These are phyloP conservation scores for Wakefieldia striispora DNA, from an alignment of 768 basidiomycete species.

Conservation along the genomic window DNA sequence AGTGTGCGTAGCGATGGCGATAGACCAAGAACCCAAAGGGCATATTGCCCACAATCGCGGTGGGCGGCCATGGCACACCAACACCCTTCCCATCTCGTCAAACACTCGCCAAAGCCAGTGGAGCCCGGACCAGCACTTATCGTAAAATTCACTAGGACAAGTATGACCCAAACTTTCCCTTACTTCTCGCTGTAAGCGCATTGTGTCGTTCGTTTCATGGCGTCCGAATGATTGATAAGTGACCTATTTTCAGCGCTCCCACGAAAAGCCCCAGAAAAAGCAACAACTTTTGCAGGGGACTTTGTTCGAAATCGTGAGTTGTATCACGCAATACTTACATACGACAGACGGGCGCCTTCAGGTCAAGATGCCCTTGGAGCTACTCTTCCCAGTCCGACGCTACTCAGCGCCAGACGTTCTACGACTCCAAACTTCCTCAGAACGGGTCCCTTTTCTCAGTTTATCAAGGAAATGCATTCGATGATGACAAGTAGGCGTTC, in stretches of 20 bases:
- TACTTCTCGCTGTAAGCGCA: slow-evolving; percentile 37
- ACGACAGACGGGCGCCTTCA: slow-evolving; percentile 13
- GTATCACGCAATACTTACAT: neutral
- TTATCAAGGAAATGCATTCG: slow-evolving; percentile 38
- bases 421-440: slow-evolving; percentile 38
- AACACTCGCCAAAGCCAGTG: slow-evolving; percentile 37
- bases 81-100: slow-evolving; percentile 40
- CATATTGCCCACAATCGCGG: slow-evolving; percentile 43
- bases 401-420: slow-evolving; percentile 41
- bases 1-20: neutral
- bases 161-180: slow-evolving; percentile 53
- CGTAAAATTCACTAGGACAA: slow-evolving; percentile 43
- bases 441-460: slow-evolving; percentile 43
- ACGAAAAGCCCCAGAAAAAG: slow-evolving; percentile 43
- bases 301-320: slow-evolving; percentile 43
- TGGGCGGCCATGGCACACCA: slow-evolving; percentile 35
- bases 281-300: slow-evolving; percentile 28
- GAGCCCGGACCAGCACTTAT: slow-evolving; percentile 37
- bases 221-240: neutral
- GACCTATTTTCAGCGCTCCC: slow-evolving; percentile 37
- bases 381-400: slow-evolving; percentile 34
- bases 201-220: neutral
- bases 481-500: slow-evolving; percentile 36
- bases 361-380: slow-evolving; percentile 44
- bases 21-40: slow-evolving; percentile 41